Percentiles rank a stretch among this genome's conserved stretches.
These are phyloP conservation scores for Alternaria sp. DNA, from an alignment of 2,329 filamentous ascomycete species.

Conservation along the genomic window DNA sequence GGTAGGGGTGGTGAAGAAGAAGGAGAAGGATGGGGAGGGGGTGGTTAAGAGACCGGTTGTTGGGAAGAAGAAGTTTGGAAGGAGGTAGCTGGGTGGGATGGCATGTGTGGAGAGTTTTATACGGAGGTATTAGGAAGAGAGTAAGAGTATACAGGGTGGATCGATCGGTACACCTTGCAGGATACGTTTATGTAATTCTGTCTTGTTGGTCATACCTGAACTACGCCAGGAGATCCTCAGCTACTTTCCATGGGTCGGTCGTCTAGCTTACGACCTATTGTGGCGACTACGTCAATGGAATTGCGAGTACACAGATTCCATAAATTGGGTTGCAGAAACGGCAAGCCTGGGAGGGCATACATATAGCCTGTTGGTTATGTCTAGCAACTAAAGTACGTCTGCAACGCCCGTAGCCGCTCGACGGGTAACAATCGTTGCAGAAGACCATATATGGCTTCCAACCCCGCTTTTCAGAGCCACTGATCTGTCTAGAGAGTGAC, in stretches of 20 bases:
- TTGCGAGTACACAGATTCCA: neutral
- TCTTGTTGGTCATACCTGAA: neutral
- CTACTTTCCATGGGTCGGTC: neutral
- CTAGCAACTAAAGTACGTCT: neutral
- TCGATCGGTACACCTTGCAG: neutral
- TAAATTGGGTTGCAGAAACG: neutral
- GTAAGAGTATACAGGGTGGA: neutral
- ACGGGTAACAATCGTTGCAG: neutral
- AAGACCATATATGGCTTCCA: neutral
- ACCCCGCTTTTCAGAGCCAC: neutral
- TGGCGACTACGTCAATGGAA: neutral
- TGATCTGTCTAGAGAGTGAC: neutral
- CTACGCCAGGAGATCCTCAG: neutral
- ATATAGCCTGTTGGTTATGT: neutral
- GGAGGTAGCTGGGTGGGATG: slow-evolving; percentile 8
- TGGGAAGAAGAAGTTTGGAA: slow-evolving; percentile 35
- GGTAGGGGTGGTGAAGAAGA: slow-evolving; percentile 33
- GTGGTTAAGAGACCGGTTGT: slow-evolving; percentile 51
- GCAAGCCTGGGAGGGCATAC: neutral
- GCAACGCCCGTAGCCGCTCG: neutral
- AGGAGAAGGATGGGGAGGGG: slow-evolving; percentile 42
- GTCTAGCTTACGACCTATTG: neutral
- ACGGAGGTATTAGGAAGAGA: neutral
- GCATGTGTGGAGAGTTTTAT: neutral
- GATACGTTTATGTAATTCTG: neutral